Conservation (phyloP, 192 early-diverging fungal species). For the Funneliformis geosporum region DNA sequence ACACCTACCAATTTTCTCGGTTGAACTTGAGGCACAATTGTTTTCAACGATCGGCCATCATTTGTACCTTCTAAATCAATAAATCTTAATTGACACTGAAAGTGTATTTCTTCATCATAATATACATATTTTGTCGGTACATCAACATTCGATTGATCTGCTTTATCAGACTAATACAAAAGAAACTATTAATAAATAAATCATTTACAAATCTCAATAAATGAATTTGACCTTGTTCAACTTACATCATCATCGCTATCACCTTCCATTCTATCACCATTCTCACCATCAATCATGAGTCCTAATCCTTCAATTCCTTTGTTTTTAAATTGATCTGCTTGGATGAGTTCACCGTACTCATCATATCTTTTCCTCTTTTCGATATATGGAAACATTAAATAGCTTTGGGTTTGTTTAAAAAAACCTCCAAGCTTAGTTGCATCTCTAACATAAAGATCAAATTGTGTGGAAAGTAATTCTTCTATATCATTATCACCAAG, state of each 20-base stretch:
- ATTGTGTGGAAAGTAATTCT: slow-evolving; percentile 52
- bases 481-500: slow-evolving; percentile 59
- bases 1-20: slow-evolving; percentile 76
- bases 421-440: slow-evolving; percentile 67
- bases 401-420: slow-evolving; percentile 79
- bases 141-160: slow-evolving; percentile 52
- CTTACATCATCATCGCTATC: slow-evolving; percentile 33
- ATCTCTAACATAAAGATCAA: slow-evolving; percentile 86
- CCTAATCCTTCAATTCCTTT: slow-evolving; percentile 14
- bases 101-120: slow-evolving; percentile 54
- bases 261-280: slow-evolving; percentile 31
- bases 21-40: slow-evolving; percentile 79
- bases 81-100: slow-evolving; percentile 78
- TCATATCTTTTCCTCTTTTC: slow-evolving; percentile 85
- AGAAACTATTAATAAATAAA: slow-evolving; percentile 2
- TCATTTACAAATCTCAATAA: neutral
- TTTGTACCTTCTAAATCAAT: slow-evolving; percentile 92
- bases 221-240: neutral
- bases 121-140: slow-evolving; percentile 81
- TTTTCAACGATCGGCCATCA: slow-evolving; percentile 82
- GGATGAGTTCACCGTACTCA: slow-evolving; percentile 89
- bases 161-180: slow-evolving; percentile 20
- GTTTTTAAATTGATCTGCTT: slow-evolving; percentile 53
- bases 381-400: slow-evolving; percentile 84
- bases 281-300: slow-evolving; percentile 30